A percentile compares a stretch with the other conserved stretches of the same genome.
phyloP scores from a whole-genome alignment of 495 filamentous ascomycete species.

The Penicillium ucsense region DNA sequence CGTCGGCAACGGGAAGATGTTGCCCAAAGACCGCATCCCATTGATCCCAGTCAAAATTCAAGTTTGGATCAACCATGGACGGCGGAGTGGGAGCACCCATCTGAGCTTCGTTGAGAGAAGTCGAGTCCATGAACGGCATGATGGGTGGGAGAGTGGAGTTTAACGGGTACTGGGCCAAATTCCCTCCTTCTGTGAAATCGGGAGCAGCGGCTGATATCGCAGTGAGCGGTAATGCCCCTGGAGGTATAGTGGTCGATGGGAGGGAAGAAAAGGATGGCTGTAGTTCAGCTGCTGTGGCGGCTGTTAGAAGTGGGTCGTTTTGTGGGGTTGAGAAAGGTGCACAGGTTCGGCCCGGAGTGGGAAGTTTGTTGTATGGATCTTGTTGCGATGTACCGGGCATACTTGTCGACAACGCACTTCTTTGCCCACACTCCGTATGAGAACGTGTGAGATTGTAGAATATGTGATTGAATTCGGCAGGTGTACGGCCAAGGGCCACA shows the following conservation, averaged over 20 bases:
- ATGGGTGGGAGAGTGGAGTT: not conserved
- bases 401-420: too few species aligned
- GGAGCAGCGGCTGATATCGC: too few species aligned
- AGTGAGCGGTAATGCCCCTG: conserved; percentile 2
- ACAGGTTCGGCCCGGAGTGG: conserved; percentile 5
- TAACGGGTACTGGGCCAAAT: not conserved
- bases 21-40: conserved; percentile 44
- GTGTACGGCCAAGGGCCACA: conserved; percentile 6
- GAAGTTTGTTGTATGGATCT: conserved; percentile 12
- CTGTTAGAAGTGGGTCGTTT: conserved; percentile 9
- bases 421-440: conserved; percentile 6
- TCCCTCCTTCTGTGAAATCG: too few species aligned
- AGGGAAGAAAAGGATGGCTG: not conserved
- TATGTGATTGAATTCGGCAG: conserved; percentile 25
- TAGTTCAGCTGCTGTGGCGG: not conserved
- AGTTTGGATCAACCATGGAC: conserved; percentile 35
- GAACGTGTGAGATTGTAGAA: conserved; percentile 34
- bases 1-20: conserved; percentile 36
- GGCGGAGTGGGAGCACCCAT: conserved; percentile 28
- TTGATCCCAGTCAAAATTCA: conserved; percentile 43
- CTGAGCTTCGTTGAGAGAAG: conserved; percentile 11
- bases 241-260: conserved; percentile 7
- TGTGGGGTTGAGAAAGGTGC: conserved; percentile 7
- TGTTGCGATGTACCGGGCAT: too few species aligned
- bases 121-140: conserved; percentile 17